phyloP scores from a whole-genome alignment of 768 basidiomycete species.

The Naematelia encephala region DNA sequence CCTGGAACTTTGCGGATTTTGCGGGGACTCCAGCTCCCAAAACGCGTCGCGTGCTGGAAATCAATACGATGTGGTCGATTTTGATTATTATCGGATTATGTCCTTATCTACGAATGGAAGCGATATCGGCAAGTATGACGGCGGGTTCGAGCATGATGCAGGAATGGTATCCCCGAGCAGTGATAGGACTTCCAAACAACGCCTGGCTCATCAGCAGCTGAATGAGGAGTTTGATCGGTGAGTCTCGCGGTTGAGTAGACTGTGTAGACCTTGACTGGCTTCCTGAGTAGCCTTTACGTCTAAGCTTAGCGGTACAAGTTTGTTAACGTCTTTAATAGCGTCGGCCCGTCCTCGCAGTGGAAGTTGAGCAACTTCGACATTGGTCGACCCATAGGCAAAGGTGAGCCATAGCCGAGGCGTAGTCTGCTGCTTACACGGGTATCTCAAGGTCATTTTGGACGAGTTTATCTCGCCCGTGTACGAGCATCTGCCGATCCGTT shows the following conservation, averaged over 20 bases:
- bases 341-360: slow-evolving; percentile 30
- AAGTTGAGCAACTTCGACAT: slow-evolving; percentile 37
- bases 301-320: no score
- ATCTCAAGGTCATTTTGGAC: slow-evolving; percentile 87
- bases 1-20: no score
- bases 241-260: slow-evolving; percentile 10
- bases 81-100: background rate
- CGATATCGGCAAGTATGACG: slow-evolving; percentile 75
- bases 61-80: no score
- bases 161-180: slow-evolving; percentile 56
- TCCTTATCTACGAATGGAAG: background rate
- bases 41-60: no score
- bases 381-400: slow-evolving; percentile 41
- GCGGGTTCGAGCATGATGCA: slow-evolving; percentile 77
- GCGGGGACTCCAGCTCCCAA: no score
- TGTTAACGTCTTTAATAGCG: slow-evolving; percentile 4
- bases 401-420: no score
- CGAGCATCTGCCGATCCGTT: slow-evolving; percentile 71
- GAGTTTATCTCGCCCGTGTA: slow-evolving; percentile 96
- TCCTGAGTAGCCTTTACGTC: no score
- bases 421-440: background rate
- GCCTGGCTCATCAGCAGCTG: slow-evolving; percentile 10
- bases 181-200: slow-evolving; percentile 61
- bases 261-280: no score
- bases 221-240: slow-evolving; percentile 59